Evolutionary conservation across 2,329 filamentous ascomycete species (phyloP), one percentile per base, ranked within the genome.

Genomic region (Neofusicoccum sp.): DNA sequence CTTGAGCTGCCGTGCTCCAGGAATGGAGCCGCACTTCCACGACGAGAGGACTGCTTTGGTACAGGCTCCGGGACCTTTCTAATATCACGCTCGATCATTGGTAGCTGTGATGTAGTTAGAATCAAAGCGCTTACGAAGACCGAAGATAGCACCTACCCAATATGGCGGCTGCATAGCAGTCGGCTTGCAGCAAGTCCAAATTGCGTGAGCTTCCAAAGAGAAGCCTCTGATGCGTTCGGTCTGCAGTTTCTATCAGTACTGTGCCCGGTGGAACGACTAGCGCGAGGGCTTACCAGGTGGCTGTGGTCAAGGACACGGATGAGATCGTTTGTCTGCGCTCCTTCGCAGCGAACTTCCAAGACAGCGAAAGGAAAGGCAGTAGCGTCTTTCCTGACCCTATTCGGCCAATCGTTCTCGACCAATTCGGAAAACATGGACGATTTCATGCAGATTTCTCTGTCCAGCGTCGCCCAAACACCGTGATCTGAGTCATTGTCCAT

Each of bases 151-250:
- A 9, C 69, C 60, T 67, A 78, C 69, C 81, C 82, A 84, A 45
- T 76, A 75, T 6, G 82, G 81, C 20, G 73, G 68, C 3, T 77
- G 72, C 68, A 82, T 78, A 40, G 75, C 71, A 28, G 63, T 66
- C 2, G 79, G 76, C 61, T 76, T 76, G 65, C 75, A 78, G 49
- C 77, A 78, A 38, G 74, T 72, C 75, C 79, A 82, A 5, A 84
- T 76, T 31, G 80, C 79, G 66, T 84, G 81, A 34, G 78, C 77
- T 66, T 83, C 80, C 8, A 84, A 66, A 1, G 81, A 83, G 64
- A 84, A 84, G 4, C 80, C 81, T 34, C 78, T 75, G 8, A 84
- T 76, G 33, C 81, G 76, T 64, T 84, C 80, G 16, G 75, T 71
- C 74, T 77, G n/a, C 6, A 8, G 20, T 30, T 8, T 6, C 38